Conservation (phyloP, 1,139 yeast species). For the Komagataea norvegica region DNA sequence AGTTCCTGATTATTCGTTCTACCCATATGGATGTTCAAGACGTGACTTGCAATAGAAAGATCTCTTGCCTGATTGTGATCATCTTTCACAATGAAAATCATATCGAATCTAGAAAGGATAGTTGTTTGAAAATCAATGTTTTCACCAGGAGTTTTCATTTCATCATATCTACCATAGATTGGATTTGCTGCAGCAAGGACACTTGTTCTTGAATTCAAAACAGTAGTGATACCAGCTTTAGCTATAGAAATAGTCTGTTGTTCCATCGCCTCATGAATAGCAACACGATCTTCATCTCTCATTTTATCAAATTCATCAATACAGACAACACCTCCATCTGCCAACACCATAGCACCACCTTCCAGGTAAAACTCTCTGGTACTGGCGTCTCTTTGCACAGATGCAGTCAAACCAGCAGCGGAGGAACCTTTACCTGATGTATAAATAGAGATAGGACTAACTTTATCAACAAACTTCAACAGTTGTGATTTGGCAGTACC, state of each 20-base stretch:
- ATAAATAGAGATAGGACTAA: slow-evolving; percentile 90
- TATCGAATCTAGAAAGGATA: slow-evolving; percentile 92
- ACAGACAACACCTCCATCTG: slow-evolving; percentile 99
- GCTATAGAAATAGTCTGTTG: slow-evolving; percentile 99
- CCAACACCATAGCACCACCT: slow-evolving; percentile 99
- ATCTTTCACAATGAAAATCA: slow-evolving; percentile 96
- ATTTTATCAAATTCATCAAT: slow-evolving; percentile 98
- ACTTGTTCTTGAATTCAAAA: slow-evolving; percentile 89
- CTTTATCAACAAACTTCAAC: slow-evolving; percentile 90
- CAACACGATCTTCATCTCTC: slow-evolving; percentile 99
- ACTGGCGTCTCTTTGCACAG: slow-evolving; percentile 86
- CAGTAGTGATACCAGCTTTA: slow-evolving; percentile 97
- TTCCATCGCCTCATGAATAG: slow-evolving; percentile 99
- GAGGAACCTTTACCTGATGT: slow-evolving; percentile 99
- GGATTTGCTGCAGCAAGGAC: slow-evolving; percentile 99
- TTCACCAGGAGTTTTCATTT: slow-evolving; percentile 93
- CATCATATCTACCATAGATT: slow-evolving; percentile 93
- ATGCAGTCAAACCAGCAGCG: slow-evolving; percentile 98
- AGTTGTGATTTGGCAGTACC: slow-evolving; percentile 98
- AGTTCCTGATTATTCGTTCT: slow-evolving; percentile 42
- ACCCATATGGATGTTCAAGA: slow-evolving; percentile 91
- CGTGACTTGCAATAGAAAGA: slow-evolving; percentile 88
- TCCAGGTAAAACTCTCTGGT: slow-evolving; percentile 92
- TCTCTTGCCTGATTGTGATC: slow-evolving; percentile 87
- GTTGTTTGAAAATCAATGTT: slow-evolving; percentile 97